A percentile compares a stretch with the other conserved stretches of the same genome.
These are phyloP conservation scores for Hanseniaspora lachancei DNA, from an alignment of 805 yeast species.

Conservation along the genomic window DNA sequence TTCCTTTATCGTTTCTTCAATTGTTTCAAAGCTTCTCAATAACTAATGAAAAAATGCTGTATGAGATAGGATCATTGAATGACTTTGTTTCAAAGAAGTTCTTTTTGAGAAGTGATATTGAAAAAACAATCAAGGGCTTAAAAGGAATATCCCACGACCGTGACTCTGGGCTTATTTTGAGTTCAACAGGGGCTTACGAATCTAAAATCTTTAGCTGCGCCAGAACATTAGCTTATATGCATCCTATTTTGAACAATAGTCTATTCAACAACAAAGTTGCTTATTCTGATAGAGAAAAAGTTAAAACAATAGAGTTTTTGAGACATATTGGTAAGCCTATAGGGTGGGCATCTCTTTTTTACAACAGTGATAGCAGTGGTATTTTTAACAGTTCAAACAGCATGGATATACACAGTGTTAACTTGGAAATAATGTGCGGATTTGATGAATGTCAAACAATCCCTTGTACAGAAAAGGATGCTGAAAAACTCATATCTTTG, in stretches of 20 bases:
- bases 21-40: not conserved
- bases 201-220: not conserved
- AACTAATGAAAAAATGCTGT: not conserved
- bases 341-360: conserved; percentile 3
- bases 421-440: not conserved
- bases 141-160: not conserved
- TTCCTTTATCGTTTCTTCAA: not conserved
- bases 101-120: conserved; percentile 5
- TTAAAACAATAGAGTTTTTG: not conserved
- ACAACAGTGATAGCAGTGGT: not conserved
- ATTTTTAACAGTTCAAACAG: not conserved
- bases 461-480: not conserved
- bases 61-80: not conserved
- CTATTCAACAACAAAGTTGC: not conserved
- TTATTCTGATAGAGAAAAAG: conserved; percentile 6
- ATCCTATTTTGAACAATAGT: conserved; percentile 1
- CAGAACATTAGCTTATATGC: not conserved
- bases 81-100: not conserved
- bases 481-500: conserved; percentile 1
- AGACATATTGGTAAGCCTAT: conserved; percentile 6
- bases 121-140: not conserved
- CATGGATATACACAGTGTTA: not conserved
- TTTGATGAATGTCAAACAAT: not conserved
- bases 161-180: too few relatives aligned
- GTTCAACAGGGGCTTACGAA: not conserved